Evolutionary conservation across 1,139 yeast genomes (phyloP), one percentile per base, ranked within the genome.

Genomic region (Geotrichum siamense): DNA sequence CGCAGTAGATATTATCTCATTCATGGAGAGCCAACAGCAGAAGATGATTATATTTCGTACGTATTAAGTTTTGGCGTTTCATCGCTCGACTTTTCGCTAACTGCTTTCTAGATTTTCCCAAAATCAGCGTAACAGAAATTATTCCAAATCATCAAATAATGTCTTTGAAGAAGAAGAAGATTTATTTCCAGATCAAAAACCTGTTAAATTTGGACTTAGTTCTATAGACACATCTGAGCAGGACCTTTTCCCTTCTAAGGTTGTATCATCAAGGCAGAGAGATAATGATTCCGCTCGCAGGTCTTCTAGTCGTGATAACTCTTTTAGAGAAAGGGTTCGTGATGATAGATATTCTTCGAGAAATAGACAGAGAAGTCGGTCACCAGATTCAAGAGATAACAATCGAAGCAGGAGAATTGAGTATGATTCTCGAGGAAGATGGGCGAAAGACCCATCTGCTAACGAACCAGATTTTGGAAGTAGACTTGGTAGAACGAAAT

Each of bases 11-110:
- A 81, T 59, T 82, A 82, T 61, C 65, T 81, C 49, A 58, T 80
- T 16, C 80, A 82, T 55, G 93, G 93, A 2, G 91, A 81, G 55
- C 93, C 93, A 0, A 77, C 76, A 39, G 65, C 78, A 45, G 65
- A 63, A 41, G 70, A 68, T 12, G 62, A 60, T 29, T 33, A 33
- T 16, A 37, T 47, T 8, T 19, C 47, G 39, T 47, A 38, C 10
- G 23, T 23, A 15, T n/a, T 3, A 37, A 37, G 13, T 23, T 8
- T 25, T 8, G 27, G 8, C 10, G 12, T 25, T 25, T 25, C 5
- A 28, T 6, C 5, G n/a, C 16, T 28, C 8, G 15, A 28, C 6
- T 9, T 28, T 15, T 28, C 6, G n/a, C 31, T 10, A 19, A 29
- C 16, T 19, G n/a, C 12, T 32, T 19, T 19, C 9, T 16, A 19